phyloP scores from a whole-genome alignment of 108 stramenopile genomes.

The Pseudonitzschia pungens region DNA sequence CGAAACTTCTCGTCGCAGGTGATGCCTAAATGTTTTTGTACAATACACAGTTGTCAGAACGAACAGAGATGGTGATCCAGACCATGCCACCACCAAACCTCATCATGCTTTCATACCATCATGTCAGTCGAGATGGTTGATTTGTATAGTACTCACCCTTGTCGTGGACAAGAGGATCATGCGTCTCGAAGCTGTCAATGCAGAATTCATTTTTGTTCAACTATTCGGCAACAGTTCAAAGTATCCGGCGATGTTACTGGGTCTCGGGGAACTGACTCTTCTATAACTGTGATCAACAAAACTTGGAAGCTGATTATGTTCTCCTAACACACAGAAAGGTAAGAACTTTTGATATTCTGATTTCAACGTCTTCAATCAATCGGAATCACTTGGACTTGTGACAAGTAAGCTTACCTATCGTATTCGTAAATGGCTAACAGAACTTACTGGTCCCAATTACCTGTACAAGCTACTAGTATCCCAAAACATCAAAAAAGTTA shows the following conservation, averaged over 20 bases:
- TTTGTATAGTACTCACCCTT: constrained; percentile 25
- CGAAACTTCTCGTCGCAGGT: constrained; percentile 11
- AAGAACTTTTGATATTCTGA: no score
- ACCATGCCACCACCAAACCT: not conserved
- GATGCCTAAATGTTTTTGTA: constrained; percentile 4
- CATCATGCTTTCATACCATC: not conserved
- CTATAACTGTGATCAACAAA: no score
- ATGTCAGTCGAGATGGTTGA: not conserved
- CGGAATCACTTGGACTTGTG: no score
- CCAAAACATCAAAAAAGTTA: no score
- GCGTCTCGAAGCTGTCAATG: constrained; percentile 19
- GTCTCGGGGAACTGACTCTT: not conserved
- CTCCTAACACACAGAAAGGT: no score
- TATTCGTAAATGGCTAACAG: no score
- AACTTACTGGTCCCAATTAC: no score
- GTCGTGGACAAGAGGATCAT: constrained; percentile 24
- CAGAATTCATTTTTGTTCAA: constrained; percentile 23
- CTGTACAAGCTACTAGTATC: no score
- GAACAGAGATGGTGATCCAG: not conserved
- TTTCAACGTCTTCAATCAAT: no score
- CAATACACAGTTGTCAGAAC: not conserved
- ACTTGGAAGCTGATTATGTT: no score
- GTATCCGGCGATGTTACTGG: not conserved
- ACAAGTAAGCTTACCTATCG: no score
- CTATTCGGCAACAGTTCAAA: not conserved